These are phyloP conservation scores for Phytophthora nicotianae DNA, from an alignment of 352 stramenopile genomes.

Conservation along the genomic window DNA sequence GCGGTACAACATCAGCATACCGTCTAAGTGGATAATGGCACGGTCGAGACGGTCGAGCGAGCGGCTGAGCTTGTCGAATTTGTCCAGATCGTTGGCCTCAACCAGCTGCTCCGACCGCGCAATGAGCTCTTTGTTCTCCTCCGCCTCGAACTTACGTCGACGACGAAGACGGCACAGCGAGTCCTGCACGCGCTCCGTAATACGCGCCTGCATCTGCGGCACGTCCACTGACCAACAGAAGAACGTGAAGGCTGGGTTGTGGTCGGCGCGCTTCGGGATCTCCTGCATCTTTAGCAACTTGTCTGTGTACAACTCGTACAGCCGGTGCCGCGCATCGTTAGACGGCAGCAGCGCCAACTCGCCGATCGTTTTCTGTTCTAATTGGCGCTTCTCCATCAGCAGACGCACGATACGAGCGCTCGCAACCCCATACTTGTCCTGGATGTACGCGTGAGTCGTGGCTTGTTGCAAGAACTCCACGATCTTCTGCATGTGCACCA, in stretches of 20 bases:
- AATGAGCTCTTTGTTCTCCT: conserved; percentile 90
- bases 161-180: conserved; percentile 74
- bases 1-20: conserved; percentile 89
- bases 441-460: conserved; percentile 81
- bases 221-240: conserved; percentile 88
- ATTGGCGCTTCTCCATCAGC: conserved; percentile 85
- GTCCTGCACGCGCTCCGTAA: conserved; percentile 72
- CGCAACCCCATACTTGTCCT: conserved; percentile 80
- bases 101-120: conserved; percentile 87
- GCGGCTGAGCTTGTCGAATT: conserved; percentile 88
- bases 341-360: conserved; percentile 84
- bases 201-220: conserved; percentile 59
- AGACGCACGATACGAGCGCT: conserved; percentile 87
- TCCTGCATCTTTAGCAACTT: conserved; percentile 85
- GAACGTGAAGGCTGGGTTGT: conserved; percentile 89
- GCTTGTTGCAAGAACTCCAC: conserved; percentile 76
- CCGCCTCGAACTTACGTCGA: conserved; percentile 74
- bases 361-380: conserved; percentile 87
- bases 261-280: conserved; percentile 86
- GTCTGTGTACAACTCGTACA: conserved; percentile 84
- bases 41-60: conserved; percentile 86
- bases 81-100: conserved; percentile 83
- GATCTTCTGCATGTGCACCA: conserved; percentile 91
- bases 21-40: conserved; percentile 81
- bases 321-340: conserved; percentile 76